These are phyloP conservation scores for Centella asiatica DNA, from an alignment of 129 eudicot species.

Conservation along the genomic window DNA sequence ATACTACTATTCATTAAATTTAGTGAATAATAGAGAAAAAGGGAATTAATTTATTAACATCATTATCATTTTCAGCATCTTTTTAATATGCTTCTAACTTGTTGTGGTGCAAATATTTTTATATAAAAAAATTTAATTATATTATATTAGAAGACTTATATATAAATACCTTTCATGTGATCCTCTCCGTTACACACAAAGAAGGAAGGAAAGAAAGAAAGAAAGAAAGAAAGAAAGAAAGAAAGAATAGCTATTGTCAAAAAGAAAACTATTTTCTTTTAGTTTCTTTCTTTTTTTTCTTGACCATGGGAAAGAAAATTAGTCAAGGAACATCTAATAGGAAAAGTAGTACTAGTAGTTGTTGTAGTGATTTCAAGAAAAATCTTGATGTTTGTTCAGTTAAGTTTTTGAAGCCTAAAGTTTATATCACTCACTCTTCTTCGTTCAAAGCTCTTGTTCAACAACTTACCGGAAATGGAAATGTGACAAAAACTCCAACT, in stretches of 20 bases:
- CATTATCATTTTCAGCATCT: conserved; percentile 33
- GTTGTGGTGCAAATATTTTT: conserved; percentile 4
- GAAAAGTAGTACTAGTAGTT: background rate
- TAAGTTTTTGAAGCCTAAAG: conserved; percentile 32
- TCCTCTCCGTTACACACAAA: no score
- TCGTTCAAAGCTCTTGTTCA: conserved; percentile 62
- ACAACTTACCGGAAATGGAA: conserved; percentile 52
- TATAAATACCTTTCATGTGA: no score
- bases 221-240: no score
- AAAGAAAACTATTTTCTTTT: background rate
- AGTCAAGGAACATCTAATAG: conserved; percentile 24
- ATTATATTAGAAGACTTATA: no score
- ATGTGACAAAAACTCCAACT: background rate
- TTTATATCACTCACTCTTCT: conserved; percentile 54
- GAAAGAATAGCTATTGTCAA: no score
- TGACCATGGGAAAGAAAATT: conserved; percentile 39
- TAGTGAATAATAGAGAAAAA: background rate
- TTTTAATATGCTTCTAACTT: conserved; percentile 23
- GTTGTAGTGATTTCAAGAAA: conserved; percentile 11
- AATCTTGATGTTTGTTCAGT: conserved; percentile 17
- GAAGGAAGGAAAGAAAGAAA: no score
- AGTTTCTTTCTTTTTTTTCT: background rate
- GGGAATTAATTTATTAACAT: no score
- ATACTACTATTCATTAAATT: conserved; percentile 11
- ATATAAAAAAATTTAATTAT: no score